Evolutionary conservation across 2,329 filamentous ascomycete genomes (phyloP).

Genomic region (Lizonia empirigonia): DNA sequence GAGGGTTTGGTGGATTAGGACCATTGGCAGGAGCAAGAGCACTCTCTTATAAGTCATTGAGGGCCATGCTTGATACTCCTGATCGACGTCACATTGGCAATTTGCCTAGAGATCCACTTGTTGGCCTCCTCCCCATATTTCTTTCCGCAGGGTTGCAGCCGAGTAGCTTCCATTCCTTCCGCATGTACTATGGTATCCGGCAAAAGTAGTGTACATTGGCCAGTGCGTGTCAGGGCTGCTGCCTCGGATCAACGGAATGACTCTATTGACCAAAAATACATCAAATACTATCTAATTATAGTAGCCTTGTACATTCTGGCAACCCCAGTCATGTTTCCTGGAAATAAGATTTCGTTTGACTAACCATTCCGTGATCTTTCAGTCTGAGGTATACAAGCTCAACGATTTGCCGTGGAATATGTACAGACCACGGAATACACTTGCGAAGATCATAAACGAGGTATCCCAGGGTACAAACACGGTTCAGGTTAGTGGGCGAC

Average conservation of each 20-base stretch:
- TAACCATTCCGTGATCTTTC: background rate
- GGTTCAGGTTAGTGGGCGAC: background rate
- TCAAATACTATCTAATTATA: no score
- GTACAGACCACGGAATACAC: background rate
- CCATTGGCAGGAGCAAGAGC: background rate
- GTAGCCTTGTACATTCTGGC: constrained; percentile 1
- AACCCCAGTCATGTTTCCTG: background rate
- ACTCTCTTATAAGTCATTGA: constrained; percentile 23
- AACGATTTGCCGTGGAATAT: background rate
- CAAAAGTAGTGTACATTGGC: no score
- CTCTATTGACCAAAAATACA: no score
- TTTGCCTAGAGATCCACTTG: background rate
- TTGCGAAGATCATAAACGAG: no score
- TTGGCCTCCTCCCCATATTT: constrained; percentile 8
- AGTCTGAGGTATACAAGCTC: background rate
- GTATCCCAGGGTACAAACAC: no score
- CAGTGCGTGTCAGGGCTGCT: no score
- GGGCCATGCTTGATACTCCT: background rate
- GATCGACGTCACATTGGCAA: constrained; percentile 10
- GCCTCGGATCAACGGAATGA: no score
- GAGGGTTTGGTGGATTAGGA: background rate
- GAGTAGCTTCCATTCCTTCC: constrained; percentile 2
- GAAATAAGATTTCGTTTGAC: background rate
- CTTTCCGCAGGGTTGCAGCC: constrained; percentile 4
- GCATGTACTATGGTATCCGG: no score